Percentiles rank a stretch among this genome's conserved stretches.
Evolutionary conservation across 208 protist genomes (phyloP).

Genomic region (Trypanosoma scelopori): DNA sequence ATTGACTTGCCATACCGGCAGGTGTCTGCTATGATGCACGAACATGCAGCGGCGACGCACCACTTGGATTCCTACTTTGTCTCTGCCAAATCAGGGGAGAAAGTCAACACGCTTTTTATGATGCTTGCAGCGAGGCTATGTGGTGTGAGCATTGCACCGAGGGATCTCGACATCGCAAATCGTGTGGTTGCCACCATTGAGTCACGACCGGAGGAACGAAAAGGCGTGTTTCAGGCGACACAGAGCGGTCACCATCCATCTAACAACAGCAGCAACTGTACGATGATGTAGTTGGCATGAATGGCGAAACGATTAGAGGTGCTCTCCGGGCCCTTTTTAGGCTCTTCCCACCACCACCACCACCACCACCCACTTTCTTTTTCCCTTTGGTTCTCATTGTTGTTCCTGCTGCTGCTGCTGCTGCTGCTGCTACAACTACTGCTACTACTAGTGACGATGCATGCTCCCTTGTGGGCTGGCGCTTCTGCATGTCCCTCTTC

Average conservation of each 20-base stretch:
- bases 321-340: neutral
- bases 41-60: conserved; percentile 46
- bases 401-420: too few species aligned
- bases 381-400: too few species aligned
- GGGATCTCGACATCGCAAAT: conserved; percentile 73
- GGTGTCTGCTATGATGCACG: conserved; percentile 72
- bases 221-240: conserved; percentile 8
- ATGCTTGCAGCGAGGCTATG: conserved; percentile 84
- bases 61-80: conserved; percentile 61
- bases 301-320: neutral
- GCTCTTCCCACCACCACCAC: too few species aligned
- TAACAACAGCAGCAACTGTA: conserved; percentile 37
- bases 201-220: conserved; percentile 24
- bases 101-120: conserved; percentile 81
- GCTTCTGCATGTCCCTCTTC: too few species aligned
- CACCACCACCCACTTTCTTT: too few species aligned
- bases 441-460: too few species aligned
- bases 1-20: conserved; percentile 87
- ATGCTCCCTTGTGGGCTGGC: too few species aligned
- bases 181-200: conserved; percentile 50
- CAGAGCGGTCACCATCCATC: conserved; percentile 19
- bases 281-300: conserved; percentile 34
- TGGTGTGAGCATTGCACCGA: conserved; percentile 64
- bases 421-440: too few species aligned
- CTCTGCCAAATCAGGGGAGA: conserved; percentile 92